A percentile compares a stretch with the other conserved stretches of the same genome.
phyloP scores from a whole-genome alignment of 257 asterid genomes.

The Marsdenia floribunda region DNA sequence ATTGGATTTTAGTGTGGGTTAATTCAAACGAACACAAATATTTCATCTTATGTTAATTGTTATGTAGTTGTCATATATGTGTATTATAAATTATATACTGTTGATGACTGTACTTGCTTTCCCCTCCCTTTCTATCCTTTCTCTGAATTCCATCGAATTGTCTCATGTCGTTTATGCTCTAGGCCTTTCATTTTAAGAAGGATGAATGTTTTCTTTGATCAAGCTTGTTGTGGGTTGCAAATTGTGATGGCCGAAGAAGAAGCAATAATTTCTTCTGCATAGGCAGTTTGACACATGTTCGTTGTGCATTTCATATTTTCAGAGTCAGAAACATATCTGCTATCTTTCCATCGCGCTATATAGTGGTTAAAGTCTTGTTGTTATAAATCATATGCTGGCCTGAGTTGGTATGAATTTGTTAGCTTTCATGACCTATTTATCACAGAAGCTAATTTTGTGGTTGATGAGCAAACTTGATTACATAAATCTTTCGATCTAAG shows the following conservation, averaged over 20 bases:
- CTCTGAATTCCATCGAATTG: conserved; percentile 6
- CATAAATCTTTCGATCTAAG: background rate
- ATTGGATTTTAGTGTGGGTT: conserved; percentile 2
- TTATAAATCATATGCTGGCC: background rate
- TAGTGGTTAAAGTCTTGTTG: too few species aligned
- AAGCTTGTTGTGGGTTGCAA: background rate
- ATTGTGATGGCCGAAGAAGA: background rate
- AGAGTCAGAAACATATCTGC: background rate
- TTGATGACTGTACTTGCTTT: conserved; percentile 4
- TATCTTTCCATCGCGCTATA: too few species aligned
- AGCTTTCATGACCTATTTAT: background rate
- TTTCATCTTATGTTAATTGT: conserved; percentile 2
- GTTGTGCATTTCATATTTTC: background rate
- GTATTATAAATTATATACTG: conserved; percentile 7
- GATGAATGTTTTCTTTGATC: background rate
- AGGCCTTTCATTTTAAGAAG: background rate
- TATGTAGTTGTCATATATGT: conserved; percentile 12
- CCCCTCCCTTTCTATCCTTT: background rate
- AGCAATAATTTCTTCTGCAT: background rate
- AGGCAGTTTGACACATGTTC: background rate
- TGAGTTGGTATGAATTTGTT: background rate
- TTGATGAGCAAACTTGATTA: background rate
- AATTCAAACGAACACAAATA: conserved; percentile 5
- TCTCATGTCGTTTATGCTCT: background rate
- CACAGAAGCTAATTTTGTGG: background rate